These are phyloP conservation scores for Francoa sonchifolia DNA, from an alignment of 441 rosid genomes.

Conservation along the genomic window DNA sequence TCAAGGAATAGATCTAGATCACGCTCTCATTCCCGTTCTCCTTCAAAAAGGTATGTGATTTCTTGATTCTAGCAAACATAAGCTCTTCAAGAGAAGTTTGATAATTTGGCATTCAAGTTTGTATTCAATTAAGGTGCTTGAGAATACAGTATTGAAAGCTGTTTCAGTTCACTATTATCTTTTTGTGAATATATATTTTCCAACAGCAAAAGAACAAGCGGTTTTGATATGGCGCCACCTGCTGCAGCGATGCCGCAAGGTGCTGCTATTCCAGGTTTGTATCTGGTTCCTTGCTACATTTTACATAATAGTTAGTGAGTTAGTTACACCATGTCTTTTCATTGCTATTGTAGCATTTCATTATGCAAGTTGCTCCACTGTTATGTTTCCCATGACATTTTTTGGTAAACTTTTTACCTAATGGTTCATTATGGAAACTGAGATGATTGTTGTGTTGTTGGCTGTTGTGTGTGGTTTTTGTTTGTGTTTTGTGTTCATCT, in stretches of 20 bases:
- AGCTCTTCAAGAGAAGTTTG: neutral
- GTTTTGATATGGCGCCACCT: slow-evolving; percentile 24
- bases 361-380: slow-evolving; percentile 5
- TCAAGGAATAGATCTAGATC: slow-evolving; percentile 14
- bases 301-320: too few relatives aligned
- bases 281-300: slow-evolving; percentile 1
- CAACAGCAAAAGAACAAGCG: slow-evolving; percentile 20
- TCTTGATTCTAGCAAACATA: neutral
- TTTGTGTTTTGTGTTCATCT: slow-evolving; percentile 19
- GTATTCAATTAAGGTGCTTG: neutral
- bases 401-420: slow-evolving; percentile 10
- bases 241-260: slow-evolving; percentile 9
- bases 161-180: neutral
- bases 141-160: neutral
- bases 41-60: slow-evolving; percentile 13
- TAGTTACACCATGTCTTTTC: too few relatives aligned
- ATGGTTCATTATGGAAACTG: slow-evolving; percentile 14
- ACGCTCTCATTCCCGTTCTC: slow-evolving; percentile 17
- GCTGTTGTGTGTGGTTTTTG: slow-evolving; percentile 23
- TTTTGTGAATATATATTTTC: neutral
- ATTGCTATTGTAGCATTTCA: neutral
- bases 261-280: slow-evolving; percentile 19
- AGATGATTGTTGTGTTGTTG: slow-evolving; percentile 21
- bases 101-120: neutral
- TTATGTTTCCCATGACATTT: too few relatives aligned